Evolutionary conservation across 805 yeast species (phyloP), one percentile per base, ranked within the genome.

Genomic region (Nakazawaea ishiwadae): DNA sequence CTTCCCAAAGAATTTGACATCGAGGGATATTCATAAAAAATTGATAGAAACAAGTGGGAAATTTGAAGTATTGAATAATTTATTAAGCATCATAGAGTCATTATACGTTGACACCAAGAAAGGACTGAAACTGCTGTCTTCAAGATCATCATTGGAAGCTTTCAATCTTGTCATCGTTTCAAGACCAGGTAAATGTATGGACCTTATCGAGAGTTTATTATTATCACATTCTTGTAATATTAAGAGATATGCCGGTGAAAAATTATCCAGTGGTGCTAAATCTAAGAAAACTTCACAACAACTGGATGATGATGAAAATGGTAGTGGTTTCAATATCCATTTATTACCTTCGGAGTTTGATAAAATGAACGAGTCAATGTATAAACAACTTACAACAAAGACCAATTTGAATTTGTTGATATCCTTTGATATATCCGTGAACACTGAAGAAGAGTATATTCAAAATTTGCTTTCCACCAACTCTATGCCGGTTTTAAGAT

Each of bases 41-140:
- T 55, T 88, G 37, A 79, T 81, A 4, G 87, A 84, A 35, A 81
- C 91, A 1, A 79, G 89, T 58, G 96, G 96, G 14, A 91, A 90
- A 58, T 89, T 91, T 60, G 70, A 73, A 44, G 85, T 82, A 2
- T 60, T 91, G 47, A 71, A 69, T 40, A 83, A 81, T 53, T 57
- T 91, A 36, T 56, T 88, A 17, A 70, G 75, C 23, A 71, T 84
- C 17, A 61, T 84, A 6, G 66, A 69, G 21, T 50, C 41, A 21
- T 59, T 62, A 37, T 55, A 53, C 15, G 36, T 49, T 70, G 61
- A 32, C 63, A 63, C 40, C 61, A 58, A 21, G 53, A 52, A 26
- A 26, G 19, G 40, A 28, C 7, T 16, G 12, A 23, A 12, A 6
- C n/a, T n/a, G n/a, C n/a, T n/a, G n/a, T 52, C 51, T 40, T 50